A percentile compares a stretch with the other conserved stretches of the same genome.
Conservation (phyloP, 768 basidiomycete species). For the Rhizopogon sp. region DNA sequence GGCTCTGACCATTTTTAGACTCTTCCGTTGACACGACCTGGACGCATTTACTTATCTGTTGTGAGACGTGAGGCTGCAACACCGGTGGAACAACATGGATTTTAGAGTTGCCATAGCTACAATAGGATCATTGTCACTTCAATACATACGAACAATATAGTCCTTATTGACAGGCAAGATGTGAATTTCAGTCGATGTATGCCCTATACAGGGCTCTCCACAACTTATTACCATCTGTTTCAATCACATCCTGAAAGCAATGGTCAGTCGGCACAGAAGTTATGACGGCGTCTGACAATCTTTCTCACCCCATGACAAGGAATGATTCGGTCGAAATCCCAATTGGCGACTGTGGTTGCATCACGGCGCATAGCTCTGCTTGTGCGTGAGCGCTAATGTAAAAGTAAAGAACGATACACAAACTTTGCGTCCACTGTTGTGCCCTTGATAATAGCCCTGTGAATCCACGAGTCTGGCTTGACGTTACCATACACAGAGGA, state of each 20-base stretch:
- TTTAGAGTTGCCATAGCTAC: not conserved
- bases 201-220: constrained; percentile 41
- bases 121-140: not conserved
- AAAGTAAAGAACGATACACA: not conserved
- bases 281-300: not conserved
- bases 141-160: not conserved
- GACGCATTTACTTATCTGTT: not conserved
- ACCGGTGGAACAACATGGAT: not conserved
- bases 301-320: constrained; percentile 58
- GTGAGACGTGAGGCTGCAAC: not conserved
- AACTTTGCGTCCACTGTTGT: constrained; percentile 24
- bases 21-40: not conserved
- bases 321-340: constrained; percentile 74
- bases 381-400: not conserved
- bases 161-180: not conserved
- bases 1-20: no score
- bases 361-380: constrained; percentile 54
- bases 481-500: constrained; percentile 23
- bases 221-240: constrained; percentile 51
- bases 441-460: constrained; percentile 17
- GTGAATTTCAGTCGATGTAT: constrained; percentile 14
- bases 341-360: constrained; percentile 57
- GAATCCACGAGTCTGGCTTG: constrained; percentile 27
- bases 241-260: constrained; percentile 50
- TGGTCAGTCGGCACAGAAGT: constrained; percentile 1